Evolutionary conservation across 352 stramenopile species (phyloP).

Genomic region (Aphanomyces cochlioides): DNA sequence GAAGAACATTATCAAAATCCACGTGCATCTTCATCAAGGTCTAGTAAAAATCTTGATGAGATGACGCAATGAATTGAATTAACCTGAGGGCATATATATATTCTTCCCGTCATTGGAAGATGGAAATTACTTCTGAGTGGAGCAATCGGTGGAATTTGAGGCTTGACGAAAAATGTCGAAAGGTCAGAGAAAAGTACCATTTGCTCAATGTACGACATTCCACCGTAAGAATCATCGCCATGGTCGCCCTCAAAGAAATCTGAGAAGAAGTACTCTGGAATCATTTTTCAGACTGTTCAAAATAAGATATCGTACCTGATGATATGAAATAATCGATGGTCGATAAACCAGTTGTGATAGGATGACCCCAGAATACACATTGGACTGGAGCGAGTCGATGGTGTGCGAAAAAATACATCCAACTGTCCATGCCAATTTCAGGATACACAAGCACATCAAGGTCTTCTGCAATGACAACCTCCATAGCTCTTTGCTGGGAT

Average conservation of each 20-base stretch:
- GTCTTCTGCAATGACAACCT: conserved; percentile 41
- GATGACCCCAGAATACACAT: conserved; percentile 84
- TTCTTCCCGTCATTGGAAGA: conserved; percentile 40
- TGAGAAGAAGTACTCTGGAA: conserved; percentile 43
- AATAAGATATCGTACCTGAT: conserved; percentile 29
- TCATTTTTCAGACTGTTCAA: too few relatives aligned
- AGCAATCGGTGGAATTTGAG: neutral
- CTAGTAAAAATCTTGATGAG: conserved; percentile 30
- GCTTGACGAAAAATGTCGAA: conserved; percentile 50
- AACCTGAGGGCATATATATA: conserved; percentile 60
- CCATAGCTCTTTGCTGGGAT: conserved; percentile 38
- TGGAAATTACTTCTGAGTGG: conserved; percentile 36
- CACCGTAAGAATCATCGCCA: conserved; percentile 33
- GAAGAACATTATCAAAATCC: conserved; percentile 47
- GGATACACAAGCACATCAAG: conserved; percentile 78
- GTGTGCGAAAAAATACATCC: conserved; percentile 65
- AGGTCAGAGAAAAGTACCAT: conserved; percentile 65
- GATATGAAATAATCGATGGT: conserved; percentile 84
- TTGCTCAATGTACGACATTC: conserved; percentile 55
- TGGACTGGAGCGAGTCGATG: conserved; percentile 68
- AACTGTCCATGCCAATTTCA: conserved; percentile 80
- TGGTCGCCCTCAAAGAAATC: conserved; percentile 31
- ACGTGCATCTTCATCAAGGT: conserved; percentile 68
- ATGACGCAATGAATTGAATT: neutral
- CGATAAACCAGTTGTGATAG: conserved; percentile 64